phyloP scores from a whole-genome alignment of 1,139 yeast species.

The Kurtzmaniella quercitrusa region DNA sequence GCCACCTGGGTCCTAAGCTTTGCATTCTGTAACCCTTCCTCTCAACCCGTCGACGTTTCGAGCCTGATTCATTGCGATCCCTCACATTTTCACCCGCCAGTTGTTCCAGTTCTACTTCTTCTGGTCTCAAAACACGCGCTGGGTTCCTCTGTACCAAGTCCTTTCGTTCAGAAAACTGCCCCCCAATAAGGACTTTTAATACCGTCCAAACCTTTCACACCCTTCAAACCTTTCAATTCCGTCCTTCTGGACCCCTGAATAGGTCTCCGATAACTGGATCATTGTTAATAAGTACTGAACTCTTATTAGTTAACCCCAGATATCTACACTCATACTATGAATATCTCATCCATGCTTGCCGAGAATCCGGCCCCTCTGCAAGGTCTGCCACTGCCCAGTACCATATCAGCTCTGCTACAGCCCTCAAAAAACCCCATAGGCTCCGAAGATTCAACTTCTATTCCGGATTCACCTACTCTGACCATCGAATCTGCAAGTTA shows the following conservation, averaged over 20 bases:
- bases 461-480: background rate
- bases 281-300: background rate
- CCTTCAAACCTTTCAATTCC: background rate
- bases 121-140: background rate
- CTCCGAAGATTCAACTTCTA: background rate
- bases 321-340: conserved; percentile 17
- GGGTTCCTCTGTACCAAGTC: background rate
- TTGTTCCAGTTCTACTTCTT: background rate
- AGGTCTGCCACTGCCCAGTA: background rate
- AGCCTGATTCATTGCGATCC: background rate
- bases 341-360: conserved; percentile 40
- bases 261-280: background rate
- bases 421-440: background rate
- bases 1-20: background rate
- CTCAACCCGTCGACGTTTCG: background rate
- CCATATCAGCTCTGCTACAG: background rate
- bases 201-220: background rate
- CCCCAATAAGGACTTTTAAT: too few relatives aligned
- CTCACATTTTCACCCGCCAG: background rate
- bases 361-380: conserved; percentile 11
- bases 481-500: conserved; percentile 2
- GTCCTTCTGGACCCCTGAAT: background rate
- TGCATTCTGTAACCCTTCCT: background rate
- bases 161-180: background rate
- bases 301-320: too few relatives aligned